phyloP scores from a whole-genome alignment of 2,329 filamentous ascomycete genomes.

The Thelonectria blattea region DNA sequence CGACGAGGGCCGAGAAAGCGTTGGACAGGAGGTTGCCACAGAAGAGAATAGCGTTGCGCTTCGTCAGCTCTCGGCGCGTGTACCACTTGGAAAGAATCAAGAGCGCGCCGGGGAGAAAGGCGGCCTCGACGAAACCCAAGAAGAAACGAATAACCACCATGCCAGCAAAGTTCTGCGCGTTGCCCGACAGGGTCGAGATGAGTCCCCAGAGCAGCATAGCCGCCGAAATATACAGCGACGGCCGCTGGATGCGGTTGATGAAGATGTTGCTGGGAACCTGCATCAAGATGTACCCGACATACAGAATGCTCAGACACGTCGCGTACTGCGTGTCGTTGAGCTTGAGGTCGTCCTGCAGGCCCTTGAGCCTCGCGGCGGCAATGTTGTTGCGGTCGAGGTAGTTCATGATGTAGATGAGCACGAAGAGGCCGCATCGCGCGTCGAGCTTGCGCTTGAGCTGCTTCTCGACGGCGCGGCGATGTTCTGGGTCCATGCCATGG shows the following conservation, averaged over 20 bases:
- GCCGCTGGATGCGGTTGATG: slow-evolving; percentile 60
- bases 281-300: slow-evolving; percentile 71
- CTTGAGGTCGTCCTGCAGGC: slow-evolving; percentile 65
- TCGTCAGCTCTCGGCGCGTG: slow-evolving; percentile 62
- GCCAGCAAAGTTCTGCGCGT: slow-evolving; percentile 57
- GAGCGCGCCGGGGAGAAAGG: slow-evolving; percentile 68
- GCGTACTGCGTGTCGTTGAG: slow-evolving; percentile 66
- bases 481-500: slow-evolving; percentile 48
- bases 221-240: slow-evolving; percentile 56
- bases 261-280: slow-evolving; percentile 65
- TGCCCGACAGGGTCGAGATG: slow-evolving; percentile 63
- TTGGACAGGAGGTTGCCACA: slow-evolving; percentile 66
- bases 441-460: slow-evolving; percentile 75
- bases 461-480: slow-evolving; percentile 65
- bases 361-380: slow-evolving; percentile 68
- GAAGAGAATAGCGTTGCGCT: slow-evolving; percentile 63
- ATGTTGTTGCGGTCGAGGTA: slow-evolving; percentile 75
- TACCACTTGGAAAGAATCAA: slow-evolving; percentile 72
- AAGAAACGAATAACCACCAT: slow-evolving; percentile 65
- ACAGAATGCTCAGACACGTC: slow-evolving; percentile 68
- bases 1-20: slow-evolving; percentile 65
- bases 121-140: slow-evolving; percentile 67
- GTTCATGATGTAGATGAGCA: slow-evolving; percentile 78
- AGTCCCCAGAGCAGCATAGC: slow-evolving; percentile 67
- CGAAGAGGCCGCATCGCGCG: slow-evolving; percentile 68